Evolutionary conservation across 1,284 basidiomycete species (phyloP), one percentile per base, ranked within the genome.

Genomic region (Salmacisia buchloeana): DNA sequence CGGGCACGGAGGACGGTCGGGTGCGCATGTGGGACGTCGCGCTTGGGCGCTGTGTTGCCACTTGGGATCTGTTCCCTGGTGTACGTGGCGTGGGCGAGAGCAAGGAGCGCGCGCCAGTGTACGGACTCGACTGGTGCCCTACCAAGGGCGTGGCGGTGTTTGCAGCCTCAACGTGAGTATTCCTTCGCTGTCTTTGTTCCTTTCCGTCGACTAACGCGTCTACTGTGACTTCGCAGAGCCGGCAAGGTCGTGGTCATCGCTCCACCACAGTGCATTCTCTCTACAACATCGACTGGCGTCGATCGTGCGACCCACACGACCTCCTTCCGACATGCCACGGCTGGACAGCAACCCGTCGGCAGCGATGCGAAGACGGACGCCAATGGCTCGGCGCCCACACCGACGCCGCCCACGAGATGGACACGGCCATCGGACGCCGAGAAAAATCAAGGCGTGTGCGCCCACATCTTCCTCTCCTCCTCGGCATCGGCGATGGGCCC

Each of bases 21-120:
- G 89, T 97, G 13, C 86, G 89, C 67, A 81, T 98, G 56, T 98
- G 94, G 94, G 96, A 98, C 80, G 86, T 90, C n/a, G 88, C 87
- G 41, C 88, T 96, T 52, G 96, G 94, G 7, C 85, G 90, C 66
- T 92, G 94, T 80, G 87, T 94, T 18, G 90, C 89, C 81, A 85
- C 86, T 70, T 98, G 94, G 93, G 86, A 86, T 74, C 86, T 97
- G 69, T 34, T 36, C 36, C 39, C 38, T 21, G 41, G 31, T 27
- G 38, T 38, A 9, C 2, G 23, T n/a, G 34, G 35, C 23, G 85
- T 86, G 62, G 83, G 85, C 68, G 90, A 89, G 71, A 66, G 66
- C 25, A 63, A 61, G 13, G 77, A 79, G 21, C 70, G 73, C 18
- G 70, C 73, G 12, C 80, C 84, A 0, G 85, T 99, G 64, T 90